A percentile compares a stretch with the other conserved stretches of the same genome.
phyloP scores from a whole-genome alignment of 495 filamentous ascomycete genomes.

The Talaromyces thailandensis region DNA sequence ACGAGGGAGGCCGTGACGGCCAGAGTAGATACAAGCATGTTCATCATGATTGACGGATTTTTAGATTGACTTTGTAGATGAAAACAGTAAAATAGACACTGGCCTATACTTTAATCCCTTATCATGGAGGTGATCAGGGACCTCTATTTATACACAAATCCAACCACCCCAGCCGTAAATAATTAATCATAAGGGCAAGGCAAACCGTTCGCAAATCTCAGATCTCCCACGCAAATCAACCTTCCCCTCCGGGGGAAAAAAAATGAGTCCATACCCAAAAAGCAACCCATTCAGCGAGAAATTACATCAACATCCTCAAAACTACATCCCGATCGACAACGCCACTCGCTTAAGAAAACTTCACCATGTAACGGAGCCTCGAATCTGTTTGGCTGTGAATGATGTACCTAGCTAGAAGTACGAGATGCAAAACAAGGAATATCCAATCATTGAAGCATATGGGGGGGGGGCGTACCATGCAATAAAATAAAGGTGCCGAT shows the following conservation, averaged over 20 bases:
- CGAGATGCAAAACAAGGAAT: not conserved
- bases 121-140: not conserved
- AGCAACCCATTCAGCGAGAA: not conserved
- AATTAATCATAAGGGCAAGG: not conserved
- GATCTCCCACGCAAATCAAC: not conserved
- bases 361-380: not conserved
- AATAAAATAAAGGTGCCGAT: not conserved
- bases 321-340: not conserved
- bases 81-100: not conserved
- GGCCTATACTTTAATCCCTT: too few species aligned
- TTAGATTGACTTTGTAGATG: not conserved
- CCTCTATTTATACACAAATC: not conserved
- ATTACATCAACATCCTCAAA: not conserved
- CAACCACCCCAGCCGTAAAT: not conserved
- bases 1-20: constrained; percentile 4
- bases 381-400: not conserved
- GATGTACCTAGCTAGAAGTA: not conserved
- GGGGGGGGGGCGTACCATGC: not conserved
- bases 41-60: not conserved
- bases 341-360: not conserved
- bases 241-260: not conserved
- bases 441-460: not conserved
- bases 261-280: not conserved
- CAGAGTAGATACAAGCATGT: not conserved
- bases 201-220: not conserved